Conservation (phyloP, 164 flowering plant genomes). For the Nymphaea colorata region DNA sequence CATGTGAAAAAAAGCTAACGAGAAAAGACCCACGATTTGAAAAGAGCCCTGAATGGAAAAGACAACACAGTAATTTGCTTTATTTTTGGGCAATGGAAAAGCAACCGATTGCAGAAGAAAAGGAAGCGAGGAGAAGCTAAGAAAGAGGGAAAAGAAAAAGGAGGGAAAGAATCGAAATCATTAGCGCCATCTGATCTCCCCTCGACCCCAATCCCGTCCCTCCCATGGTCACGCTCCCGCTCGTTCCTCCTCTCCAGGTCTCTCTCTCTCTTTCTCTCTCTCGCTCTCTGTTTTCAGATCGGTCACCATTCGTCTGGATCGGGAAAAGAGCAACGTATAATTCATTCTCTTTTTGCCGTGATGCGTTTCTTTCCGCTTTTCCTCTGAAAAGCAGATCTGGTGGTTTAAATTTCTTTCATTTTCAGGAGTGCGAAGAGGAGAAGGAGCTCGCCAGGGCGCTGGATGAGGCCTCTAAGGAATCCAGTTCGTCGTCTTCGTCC, state of each 20-base stretch:
- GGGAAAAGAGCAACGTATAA: not conserved
- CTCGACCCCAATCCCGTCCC: slow-evolving; percentile 37
- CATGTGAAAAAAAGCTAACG: no score
- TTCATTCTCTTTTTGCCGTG: not conserved
- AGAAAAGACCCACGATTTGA: no score
- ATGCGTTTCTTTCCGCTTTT: not conserved
- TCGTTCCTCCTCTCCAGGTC: not conserved
- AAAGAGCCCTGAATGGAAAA: no score
- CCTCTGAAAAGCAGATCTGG: not conserved
- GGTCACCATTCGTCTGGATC: no score
- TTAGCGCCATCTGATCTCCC: slow-evolving; percentile 27
- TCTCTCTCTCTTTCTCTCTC: not conserved
- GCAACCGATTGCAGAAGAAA: not conserved
- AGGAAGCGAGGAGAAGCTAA: not conserved
- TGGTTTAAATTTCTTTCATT: not conserved
- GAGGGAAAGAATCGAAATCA: not conserved
- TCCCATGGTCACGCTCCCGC: slow-evolving; percentile 41
- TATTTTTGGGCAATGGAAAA: not conserved
- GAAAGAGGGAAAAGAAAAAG: not conserved
- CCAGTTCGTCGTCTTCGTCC: not conserved
- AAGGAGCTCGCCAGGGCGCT: not conserved
- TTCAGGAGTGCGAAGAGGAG: not conserved
- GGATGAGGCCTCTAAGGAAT: not conserved
- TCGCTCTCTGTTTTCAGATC: no score
- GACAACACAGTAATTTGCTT: not conserved